Evolutionary conservation across 2,329 filamentous ascomycete species (phyloP), one percentile per base, ranked within the genome.

Genomic region (Plectosphaerella cucumerina): DNA sequence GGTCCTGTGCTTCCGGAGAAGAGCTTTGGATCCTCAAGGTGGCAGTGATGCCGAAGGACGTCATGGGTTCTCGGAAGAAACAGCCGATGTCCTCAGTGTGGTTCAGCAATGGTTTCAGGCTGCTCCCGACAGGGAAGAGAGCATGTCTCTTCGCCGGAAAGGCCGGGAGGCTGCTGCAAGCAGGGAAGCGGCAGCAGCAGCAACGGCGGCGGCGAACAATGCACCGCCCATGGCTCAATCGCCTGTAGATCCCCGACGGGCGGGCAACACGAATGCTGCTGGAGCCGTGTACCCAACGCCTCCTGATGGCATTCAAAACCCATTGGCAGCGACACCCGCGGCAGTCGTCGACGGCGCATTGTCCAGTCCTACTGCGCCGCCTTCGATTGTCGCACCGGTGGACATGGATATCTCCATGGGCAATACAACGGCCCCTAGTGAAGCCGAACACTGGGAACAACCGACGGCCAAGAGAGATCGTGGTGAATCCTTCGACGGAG

Each of bases 231-330:
- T 72, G 55, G 78, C 73, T 1, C 71, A 79, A 47, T 83, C 82
- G 8, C 78, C 81, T 6, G 57, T 78, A 18, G 69, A 72, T 15
- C 59, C 80, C 6, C 74, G 80, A 55, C 71, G 80, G 58, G 67
- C 77, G 35, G 77, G 73, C 56, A 74, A 71, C 20, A 67, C 70
- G 6, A 63, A 70, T 12, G 66, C 70, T 6, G 67, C 72, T 21
- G 78, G 80, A 41, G 76, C 79, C 2, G 82, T 89, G 67, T 89
- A 90, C 62, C 86, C 84, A 9, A 90, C 86, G 6, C 86, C 86
- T 2, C 86, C 86, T 11, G 86, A 89, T 61, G 84, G 76, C 14
- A 68, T 85, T 17, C 82, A 82, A 39, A 73, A 75, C 48, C 66
- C 70, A 2, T 66, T 75, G 10, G 82, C 75, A 3, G 72, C 77